phyloP scores from a whole-genome alignment of 1,284 basidiomycete species.

The Pseudozyma sp. region DNA sequence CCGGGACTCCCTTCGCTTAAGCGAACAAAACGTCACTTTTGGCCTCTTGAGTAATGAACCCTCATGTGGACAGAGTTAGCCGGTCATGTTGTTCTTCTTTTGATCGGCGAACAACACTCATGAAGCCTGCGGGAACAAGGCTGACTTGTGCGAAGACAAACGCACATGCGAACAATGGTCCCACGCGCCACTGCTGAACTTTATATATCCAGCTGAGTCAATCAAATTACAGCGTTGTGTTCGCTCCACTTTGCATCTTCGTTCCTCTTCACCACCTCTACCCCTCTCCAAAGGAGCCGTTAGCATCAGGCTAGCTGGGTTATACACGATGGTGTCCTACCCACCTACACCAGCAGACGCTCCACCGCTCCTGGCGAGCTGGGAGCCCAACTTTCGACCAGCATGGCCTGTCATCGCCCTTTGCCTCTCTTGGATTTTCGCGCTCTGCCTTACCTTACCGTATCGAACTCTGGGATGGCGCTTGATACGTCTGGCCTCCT shows the following conservation, averaged over 20 bases:
- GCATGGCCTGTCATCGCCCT: slow-evolving; percentile 16
- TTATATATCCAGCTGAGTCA: background rate
- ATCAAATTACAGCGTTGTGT: background rate
- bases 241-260: background rate
- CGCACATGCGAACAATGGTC: no score
- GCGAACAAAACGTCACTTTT: no score
- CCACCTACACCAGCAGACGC: background rate
- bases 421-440: slow-evolving; percentile 31
- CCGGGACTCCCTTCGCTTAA: background rate
- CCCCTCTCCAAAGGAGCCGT: background rate
- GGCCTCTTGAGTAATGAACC: no score
- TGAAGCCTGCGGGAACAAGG: no score
- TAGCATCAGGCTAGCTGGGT: background rate
- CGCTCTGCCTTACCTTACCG: slow-evolving; percentile 36
- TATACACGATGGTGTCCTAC: slow-evolving; percentile 9
- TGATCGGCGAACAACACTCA: no score
- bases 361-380: slow-evolving; percentile 20
- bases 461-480: slow-evolving; percentile 14
- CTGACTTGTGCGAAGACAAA: no score
- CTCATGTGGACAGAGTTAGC: no score
- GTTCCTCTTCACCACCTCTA: background rate
- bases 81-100: no score
- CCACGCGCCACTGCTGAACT: background rate
- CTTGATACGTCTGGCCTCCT: slow-evolving; percentile 29
- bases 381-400: slow-evolving; percentile 38